Evolutionary conservation across 2,329 filamentous ascomycete genomes (phyloP).

Genomic region (Pleoardoris graminearum): DNA sequence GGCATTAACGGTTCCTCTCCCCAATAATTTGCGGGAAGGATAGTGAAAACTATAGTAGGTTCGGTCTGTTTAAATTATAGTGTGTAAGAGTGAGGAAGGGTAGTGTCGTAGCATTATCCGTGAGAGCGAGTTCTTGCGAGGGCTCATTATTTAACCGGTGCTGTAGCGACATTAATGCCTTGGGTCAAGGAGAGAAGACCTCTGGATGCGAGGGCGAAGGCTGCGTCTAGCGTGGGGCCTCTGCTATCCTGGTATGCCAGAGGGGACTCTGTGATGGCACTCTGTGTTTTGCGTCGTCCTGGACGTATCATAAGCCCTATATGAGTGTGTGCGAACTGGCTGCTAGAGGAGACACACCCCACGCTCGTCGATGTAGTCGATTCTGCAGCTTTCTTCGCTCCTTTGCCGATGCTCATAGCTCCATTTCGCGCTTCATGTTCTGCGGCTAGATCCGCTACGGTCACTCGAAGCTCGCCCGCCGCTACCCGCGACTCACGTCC

Average conservation of each 20-base stretch:
- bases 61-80: no score
- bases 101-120: no score
- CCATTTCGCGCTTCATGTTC: slow-evolving; percentile 14
- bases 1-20: no score
- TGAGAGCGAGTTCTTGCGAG: no score
- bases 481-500: slow-evolving; percentile 47
- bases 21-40: no score
- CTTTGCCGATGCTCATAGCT: slow-evolving; percentile 11
- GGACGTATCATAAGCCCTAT: background rate
- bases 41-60: no score
- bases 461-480: slow-evolving; percentile 48
- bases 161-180: background rate
- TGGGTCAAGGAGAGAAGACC: background rate
- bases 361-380: slow-evolving; percentile 19
- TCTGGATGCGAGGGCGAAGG: background rate
- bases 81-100: no score
- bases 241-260: background rate
- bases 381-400: slow-evolving; percentile 20
- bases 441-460: slow-evolving; percentile 21
- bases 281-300: slow-evolving; percentile 2
- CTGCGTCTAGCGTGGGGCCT: background rate
- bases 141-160: no score
- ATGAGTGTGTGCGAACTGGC: no score
- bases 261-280: background rate
- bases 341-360: slow-evolving; percentile 6